Conservation (phyloP, 2,329 filamentous ascomycete species). For the Atkinsonella hypoxylon region DNA sequence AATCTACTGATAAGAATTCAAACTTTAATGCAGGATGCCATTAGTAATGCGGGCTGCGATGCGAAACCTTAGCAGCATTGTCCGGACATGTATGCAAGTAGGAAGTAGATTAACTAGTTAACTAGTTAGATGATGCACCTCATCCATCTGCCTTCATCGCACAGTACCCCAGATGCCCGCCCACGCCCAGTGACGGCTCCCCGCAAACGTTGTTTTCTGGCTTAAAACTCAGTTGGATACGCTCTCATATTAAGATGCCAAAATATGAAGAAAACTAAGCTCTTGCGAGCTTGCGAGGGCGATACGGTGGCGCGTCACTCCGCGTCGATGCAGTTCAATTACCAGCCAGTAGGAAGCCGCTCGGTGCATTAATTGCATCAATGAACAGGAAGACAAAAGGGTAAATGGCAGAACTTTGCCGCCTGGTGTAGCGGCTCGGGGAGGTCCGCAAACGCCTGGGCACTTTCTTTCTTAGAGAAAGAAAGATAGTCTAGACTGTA, state of each 20-base stretch:
- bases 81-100: too few relatives aligned
- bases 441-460: conserved; percentile 2
- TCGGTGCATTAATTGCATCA: background rate
- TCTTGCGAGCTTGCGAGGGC: too few relatives aligned
- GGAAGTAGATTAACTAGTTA: too few relatives aligned
- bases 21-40: background rate
- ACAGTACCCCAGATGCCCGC: conserved; percentile 4
- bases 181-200: conserved; percentile 4
- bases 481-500: background rate
- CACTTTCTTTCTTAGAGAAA: background rate
- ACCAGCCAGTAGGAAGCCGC: background rate
- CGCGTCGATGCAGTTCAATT: background rate
- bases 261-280: background rate
- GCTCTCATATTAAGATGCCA: background rate
- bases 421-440: background rate
- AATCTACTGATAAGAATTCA: background rate
- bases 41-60: background rate
- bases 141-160: background rate
- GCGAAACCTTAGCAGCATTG: too few relatives aligned
- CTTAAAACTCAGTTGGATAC: background rate
- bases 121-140: too few relatives aligned
- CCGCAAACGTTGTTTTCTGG: conserved; percentile 4
- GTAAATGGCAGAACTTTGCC: background rate
- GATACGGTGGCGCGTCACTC: conserved; percentile 2
- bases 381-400: background rate